Base-by-base conservation (phyloP, 2,329 filamentous ascomycete genomes). In the Bipolaris bicolor region DNA sequence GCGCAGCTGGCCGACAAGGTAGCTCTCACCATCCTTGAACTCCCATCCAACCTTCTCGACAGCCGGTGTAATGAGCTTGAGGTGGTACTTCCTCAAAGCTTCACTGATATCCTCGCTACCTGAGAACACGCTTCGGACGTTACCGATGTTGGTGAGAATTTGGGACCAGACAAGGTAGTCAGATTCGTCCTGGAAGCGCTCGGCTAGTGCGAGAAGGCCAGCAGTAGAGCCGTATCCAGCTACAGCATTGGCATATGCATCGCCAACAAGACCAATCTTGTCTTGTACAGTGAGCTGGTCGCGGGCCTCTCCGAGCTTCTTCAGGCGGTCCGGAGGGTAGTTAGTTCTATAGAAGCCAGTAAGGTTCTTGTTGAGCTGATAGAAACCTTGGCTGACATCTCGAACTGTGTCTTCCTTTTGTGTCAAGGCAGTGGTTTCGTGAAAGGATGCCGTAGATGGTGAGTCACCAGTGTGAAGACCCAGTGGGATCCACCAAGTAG, bases 401-500 rank as follows among this genome's bases (percentile, higher is more conserved):
- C 84, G 83, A 55, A 98, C 85, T 11, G 87, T 92, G 53, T 92
- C 88, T 66, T 90, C 84, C 79, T 91, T 97, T 55, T 84, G 81
- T 0, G 88, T 90, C 43, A 99, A 81, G 49, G 91, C 88, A 36
- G 88, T 81, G 18, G 85, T 81, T 56, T 88, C 81, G 51, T 89
- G 81, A 7, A 84, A 86, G 33, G 86, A 79, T 31, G 88, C 80
- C 20, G 88, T 83, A 36, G 83, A 63, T 34, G 69, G 67, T n/a
- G 69, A 80, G 2, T 70, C 62, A 69, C 91, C 91, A 51, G 91
- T 90, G 75, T 92, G 90, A 26, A 99, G 82, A 13, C 90, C 90
- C 31, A 99, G 84, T 15, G 95, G 95, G 58, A 98, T 86, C 94
- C 95, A 99, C 95, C 95, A 99, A 18, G 87, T 88, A 3, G 93